phyloP scores from a whole-genome alignment of 2,329 filamentous ascomycete species.

The Pestalotiopsis sp. region DNA sequence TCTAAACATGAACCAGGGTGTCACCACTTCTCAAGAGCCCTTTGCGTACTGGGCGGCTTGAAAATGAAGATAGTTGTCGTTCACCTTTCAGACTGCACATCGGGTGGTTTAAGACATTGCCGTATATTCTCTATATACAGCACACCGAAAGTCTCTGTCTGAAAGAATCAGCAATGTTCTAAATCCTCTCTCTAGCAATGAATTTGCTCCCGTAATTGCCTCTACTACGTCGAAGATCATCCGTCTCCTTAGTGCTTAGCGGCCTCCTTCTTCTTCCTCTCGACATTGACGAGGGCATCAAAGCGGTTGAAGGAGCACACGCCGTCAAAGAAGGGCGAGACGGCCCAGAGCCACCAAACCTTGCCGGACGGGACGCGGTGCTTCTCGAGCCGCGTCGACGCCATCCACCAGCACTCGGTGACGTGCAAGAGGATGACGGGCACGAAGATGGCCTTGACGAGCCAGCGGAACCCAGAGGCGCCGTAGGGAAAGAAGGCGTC shows the following conservation, averaged over 20 bases:
- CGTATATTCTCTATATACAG: no score
- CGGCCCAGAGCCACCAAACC: conserved; percentile 59
- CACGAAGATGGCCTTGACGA: conserved; percentile 59
- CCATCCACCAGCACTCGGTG: conserved; percentile 59
- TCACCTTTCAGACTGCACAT: no score
- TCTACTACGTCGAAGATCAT: neutral
- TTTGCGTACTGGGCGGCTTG: no score
- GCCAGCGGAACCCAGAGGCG: conserved; percentile 54
- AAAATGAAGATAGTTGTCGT: no score
- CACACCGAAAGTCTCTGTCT: no score
- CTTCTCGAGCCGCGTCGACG: conserved; percentile 44
- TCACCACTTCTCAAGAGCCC: no score
- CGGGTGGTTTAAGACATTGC: no score
- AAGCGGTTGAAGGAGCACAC: conserved; percentile 49
- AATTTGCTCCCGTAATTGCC: neutral
- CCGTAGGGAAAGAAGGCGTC: conserved; percentile 50
- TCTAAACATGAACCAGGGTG: no score
- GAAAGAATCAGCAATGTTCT: no score
- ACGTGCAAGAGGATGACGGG: conserved; percentile 66
- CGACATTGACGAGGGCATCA: conserved; percentile 45
- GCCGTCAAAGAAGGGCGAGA: conserved; percentile 55
- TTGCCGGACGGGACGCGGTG: conserved; percentile 44
- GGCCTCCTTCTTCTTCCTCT: conserved; percentile 40
- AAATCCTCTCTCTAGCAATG: no score
- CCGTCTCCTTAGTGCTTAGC: conserved; percentile 37